These are phyloP conservation scores for Wickerhamiella spandovensis DNA, from an alignment of 805 yeast species.

Conservation along the genomic window DNA sequence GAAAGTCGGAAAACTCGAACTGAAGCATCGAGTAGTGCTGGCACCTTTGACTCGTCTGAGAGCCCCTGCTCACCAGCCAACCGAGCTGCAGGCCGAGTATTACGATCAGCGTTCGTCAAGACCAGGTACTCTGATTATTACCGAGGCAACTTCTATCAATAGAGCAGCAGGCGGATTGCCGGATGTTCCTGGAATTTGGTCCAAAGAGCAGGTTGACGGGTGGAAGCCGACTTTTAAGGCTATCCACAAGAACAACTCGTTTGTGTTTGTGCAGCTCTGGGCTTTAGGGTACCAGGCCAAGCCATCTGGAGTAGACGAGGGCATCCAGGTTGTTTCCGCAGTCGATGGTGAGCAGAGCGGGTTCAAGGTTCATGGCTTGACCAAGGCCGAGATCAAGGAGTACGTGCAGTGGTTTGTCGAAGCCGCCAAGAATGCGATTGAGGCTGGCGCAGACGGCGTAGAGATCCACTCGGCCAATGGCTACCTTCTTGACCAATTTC, in stretches of 20 bases:
- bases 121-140: slow-evolving; percentile 44
- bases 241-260: slow-evolving; percentile 33
- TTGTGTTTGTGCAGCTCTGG: slow-evolving; percentile 33
- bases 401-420: slow-evolving; percentile 30
- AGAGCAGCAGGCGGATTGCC: slow-evolving; percentile 29
- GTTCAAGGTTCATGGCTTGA: slow-evolving; percentile 21
- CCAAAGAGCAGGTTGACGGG: slow-evolving; percentile 20
- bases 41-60: slow-evolving; percentile 43
- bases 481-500: slow-evolving; percentile 37
- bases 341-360: neutral
- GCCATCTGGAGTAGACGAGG: slow-evolving; percentile 23
- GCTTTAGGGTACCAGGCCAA: slow-evolving; percentile 33
- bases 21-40: slow-evolving; percentile 30
- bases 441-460: slow-evolving; percentile 48
- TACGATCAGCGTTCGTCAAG: slow-evolving; percentile 42
- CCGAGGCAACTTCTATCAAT: slow-evolving; percentile 44
- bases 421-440: slow-evolving; percentile 40
- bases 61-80: slow-evolving; percentile 28
- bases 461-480: slow-evolving; percentile 60
- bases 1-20: slow-evolving; percentile 23
- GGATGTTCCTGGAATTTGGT: slow-evolving; percentile 21
- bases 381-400: slow-evolving; percentile 30
- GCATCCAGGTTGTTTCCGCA: neutral
- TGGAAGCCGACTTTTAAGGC: slow-evolving; percentile 31
- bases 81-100: slow-evolving; percentile 35